Evolutionary conservation across 2,329 filamentous ascomycete genomes (phyloP).

Genomic region (Stagonosporopsis rhizophila): DNA sequence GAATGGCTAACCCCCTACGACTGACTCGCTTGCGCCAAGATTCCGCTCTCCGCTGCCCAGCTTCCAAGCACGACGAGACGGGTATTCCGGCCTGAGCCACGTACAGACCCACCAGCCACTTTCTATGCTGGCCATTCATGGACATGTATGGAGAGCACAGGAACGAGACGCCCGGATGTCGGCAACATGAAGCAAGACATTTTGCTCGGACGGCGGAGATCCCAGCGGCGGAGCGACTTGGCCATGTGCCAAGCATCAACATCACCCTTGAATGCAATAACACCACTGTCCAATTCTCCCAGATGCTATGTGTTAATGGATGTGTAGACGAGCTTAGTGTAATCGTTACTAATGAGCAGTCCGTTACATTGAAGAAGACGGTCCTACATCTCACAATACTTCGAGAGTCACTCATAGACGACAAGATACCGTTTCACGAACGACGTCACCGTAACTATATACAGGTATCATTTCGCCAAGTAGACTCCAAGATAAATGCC

Average conservation of each 20-base stretch:
- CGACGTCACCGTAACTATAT: neutral
- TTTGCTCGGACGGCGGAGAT: constrained; percentile 1
- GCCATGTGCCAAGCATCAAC: neutral
- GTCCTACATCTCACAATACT: no score
- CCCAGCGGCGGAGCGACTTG: constrained; percentile 4
- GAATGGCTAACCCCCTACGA: neutral
- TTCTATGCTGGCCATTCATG: neutral
- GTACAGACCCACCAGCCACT: constrained; percentile 5
- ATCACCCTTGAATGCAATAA: neutral
- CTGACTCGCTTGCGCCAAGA: constrained; percentile 4
- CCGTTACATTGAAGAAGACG: neutral
- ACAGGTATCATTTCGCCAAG: neutral
- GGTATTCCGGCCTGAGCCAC: constrained; percentile 3
- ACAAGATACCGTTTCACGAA: neutral
- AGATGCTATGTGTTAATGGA: neutral
- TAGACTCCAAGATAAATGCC: neutral
- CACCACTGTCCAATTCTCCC: neutral
- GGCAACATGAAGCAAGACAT: constrained; percentile 4
- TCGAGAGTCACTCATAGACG: neutral
- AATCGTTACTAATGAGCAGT: neutral
- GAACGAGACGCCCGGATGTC: neutral
- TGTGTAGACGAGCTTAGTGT: neutral
- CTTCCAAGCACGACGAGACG: constrained; percentile 7
- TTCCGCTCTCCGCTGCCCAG: constrained; percentile 10
- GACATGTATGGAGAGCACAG: neutral